A percentile compares a stretch with the other conserved stretches of the same genome.
phyloP scores from a whole-genome alignment of 768 basidiomycete species.

The Paxillus ammoniavirescens region DNA sequence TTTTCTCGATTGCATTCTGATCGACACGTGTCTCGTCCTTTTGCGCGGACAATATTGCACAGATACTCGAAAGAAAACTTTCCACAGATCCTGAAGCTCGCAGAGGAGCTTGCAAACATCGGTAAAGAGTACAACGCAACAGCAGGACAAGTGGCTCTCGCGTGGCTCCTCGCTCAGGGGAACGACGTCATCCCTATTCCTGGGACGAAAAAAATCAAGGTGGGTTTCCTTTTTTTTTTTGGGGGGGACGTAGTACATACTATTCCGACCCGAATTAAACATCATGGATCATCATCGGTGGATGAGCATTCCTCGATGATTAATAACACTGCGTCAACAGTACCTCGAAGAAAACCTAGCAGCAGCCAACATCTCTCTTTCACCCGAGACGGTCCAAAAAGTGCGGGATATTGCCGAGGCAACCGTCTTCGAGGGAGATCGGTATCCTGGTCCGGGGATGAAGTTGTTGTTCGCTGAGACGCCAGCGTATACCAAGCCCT shows the following conservation, averaged over 20 bases:
- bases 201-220: conserved; percentile 37
- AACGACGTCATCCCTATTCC: conserved; percentile 40
- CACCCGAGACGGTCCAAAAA: conserved; percentile 35
- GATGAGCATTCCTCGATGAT: too few species aligned
- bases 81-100: conserved; percentile 40
- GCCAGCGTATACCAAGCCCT: conserved; percentile 3
- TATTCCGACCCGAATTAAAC: neutral
- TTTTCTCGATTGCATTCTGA: neutral
- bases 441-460: conserved; percentile 16
- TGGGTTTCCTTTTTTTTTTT: neutral
- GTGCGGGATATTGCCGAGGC: conserved; percentile 36
- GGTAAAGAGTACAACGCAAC: conserved; percentile 35
- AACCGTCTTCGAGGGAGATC: conserved; percentile 26
- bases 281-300: neutral
- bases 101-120: conserved; percentile 31
- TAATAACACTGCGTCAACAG: conserved; percentile 14
- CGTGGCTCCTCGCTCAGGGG: conserved; percentile 41
- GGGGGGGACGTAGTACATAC: neutral
- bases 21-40: neutral
- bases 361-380: conserved; percentile 34
- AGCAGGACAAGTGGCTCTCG: conserved; percentile 39
- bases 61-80: conserved; percentile 43
- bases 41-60: too few species aligned
- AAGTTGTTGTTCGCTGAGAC: conserved; percentile 21
- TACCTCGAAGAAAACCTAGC: conserved; percentile 46